Base-by-base conservation (phyloP, 768 basidiomycete species). In the Mrakia gelida region DNA sequence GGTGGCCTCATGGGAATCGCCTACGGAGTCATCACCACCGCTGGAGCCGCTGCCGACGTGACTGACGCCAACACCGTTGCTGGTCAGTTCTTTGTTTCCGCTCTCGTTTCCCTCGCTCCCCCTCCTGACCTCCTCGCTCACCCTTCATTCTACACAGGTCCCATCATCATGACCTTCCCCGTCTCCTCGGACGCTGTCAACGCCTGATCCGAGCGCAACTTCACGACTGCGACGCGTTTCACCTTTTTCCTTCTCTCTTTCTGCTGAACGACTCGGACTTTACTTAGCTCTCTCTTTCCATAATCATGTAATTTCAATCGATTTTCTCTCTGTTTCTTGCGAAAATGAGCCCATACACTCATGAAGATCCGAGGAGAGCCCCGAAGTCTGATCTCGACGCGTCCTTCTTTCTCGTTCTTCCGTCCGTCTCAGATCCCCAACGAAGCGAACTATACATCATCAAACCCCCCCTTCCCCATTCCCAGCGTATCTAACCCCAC, bases 61-160 rank as follows among this genome's bases (percentile, higher is more conserved):
- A 82, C 82, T 32, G 88, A 89, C 75, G 85, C 85, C 41, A 88
- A 84, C 77, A 88, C 87, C 34, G 83, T 91, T 54, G 90, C 89
- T 43, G 90, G 90, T 71, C 9, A 8, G 71, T 71, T 26, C n/a
- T 2, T 15, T n/a, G 15, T 23, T n/a, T 15, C 45, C 28, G 32
- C 21, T 38, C 15, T 18, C 2, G 2, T n/a, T 13, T 23, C 26
- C 38, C 38, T 11, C 43, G 38, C 38, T 38, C 8, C n/a, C 70
- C 7, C 7, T 5, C 9, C 26, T n/a, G 49, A 71, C 45, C 5
- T 3, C 45, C 5, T 3, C 67, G 26, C 49, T 71, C 1, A 54
- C 45, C 67, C 67, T 70, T 70, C n/a, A 1, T 45, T 43, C 23
- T 52, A 7, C 38, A 6, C 89, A 43, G 90, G 90, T 1, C 89